Conservation (phyloP, 176 grass and related monocot species). For the Eragrostis nindensis region DNA sequence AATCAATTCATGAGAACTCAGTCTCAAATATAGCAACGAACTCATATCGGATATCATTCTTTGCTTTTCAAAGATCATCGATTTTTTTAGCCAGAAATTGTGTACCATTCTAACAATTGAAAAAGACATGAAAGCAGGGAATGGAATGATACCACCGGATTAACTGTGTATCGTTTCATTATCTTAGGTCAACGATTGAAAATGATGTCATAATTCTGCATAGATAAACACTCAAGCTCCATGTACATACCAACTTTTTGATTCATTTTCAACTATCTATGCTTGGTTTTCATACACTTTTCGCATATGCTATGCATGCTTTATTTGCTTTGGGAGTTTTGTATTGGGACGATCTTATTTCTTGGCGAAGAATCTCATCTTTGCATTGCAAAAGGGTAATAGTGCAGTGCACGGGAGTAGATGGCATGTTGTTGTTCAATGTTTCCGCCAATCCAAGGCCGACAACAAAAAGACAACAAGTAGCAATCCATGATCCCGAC, state of each 20-base stretch:
- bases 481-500: background rate
- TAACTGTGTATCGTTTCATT: too few species aligned
- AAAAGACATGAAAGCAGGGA: background rate
- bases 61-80: background rate
- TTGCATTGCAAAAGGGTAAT: too few species aligned
- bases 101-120: background rate
- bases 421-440: background rate
- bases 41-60: background rate
- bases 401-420: background rate
- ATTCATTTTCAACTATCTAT: too few species aligned
- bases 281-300: too few species aligned
- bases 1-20: background rate
- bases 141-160: too few species aligned
- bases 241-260: too few species aligned
- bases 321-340: too few species aligned
- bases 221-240: too few species aligned
- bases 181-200: background rate
- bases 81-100: background rate
- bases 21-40: background rate
- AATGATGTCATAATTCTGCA: background rate
- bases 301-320: too few species aligned
- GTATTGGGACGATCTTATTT: too few species aligned
- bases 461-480: slow-evolving; percentile 26
- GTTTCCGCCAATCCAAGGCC: slow-evolving; percentile 7
- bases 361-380: too few species aligned